Conservation (phyloP, 768 basidiomycete genomes). For the Suillus discolor region DNA sequence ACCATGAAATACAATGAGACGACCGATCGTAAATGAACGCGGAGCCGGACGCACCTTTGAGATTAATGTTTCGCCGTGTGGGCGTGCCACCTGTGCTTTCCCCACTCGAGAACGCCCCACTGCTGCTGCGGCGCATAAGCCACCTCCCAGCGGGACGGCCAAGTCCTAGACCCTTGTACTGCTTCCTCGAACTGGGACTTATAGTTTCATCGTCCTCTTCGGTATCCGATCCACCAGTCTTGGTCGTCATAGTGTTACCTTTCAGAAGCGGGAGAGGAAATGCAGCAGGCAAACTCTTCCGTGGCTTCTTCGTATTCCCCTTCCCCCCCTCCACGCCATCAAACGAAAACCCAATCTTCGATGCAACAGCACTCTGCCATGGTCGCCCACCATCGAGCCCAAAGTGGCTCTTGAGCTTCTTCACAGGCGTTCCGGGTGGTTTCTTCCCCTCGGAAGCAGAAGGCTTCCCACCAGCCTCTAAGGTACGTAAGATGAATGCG, state of each 20-base stretch:
- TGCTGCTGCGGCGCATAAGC: conserved; percentile 78
- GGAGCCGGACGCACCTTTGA: conserved; percentile 24
- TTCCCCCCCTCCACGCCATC: conserved; percentile 36
- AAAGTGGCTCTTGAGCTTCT: conserved; percentile 64
- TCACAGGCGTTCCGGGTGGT: conserved; percentile 82
- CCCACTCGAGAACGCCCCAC: conserved; percentile 78
- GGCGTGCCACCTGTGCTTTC: conserved; percentile 66
- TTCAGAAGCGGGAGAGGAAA: conserved; percentile 50
- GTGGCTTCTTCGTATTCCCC: conserved; percentile 44
- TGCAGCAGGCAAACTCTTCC: conserved; percentile 78
- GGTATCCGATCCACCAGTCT: conserved; percentile 51
- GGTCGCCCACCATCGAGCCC: conserved; percentile 57
- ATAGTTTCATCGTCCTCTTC: conserved; percentile 59
- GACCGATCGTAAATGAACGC: not conserved
- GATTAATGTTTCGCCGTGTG: conserved; percentile 55
- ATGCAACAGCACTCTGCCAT: conserved; percentile 80
- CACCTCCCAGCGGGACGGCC: conserved; percentile 57
- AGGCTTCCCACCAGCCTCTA: conserved; percentile 59
- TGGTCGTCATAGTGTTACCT: conserved; percentile 32
- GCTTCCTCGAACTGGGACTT: conserved; percentile 62
- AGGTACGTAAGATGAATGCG: conserved; percentile 71
- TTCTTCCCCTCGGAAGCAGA: conserved; percentile 51
- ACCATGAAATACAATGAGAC: conserved; percentile 1
- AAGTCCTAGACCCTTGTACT: conserved; percentile 67
- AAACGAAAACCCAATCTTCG: conserved; percentile 61